Evolutionary conservation across 768 basidiomycete species (phyloP).

Genomic region (Stropharia rugosoannulata): DNA sequence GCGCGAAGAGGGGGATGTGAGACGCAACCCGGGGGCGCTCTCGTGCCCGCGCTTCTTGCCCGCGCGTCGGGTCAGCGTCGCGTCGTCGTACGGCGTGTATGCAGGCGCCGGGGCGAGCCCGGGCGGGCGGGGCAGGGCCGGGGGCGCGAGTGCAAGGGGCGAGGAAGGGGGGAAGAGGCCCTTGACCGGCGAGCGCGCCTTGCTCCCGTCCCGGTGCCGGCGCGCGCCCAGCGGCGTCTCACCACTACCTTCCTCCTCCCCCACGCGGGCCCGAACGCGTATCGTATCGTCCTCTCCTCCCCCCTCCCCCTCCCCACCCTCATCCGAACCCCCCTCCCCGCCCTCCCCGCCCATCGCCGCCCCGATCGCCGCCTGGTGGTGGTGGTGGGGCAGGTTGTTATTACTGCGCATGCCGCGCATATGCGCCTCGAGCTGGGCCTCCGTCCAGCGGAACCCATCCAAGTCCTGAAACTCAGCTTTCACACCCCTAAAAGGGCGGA

Average conservation of each 20-base stretch:
- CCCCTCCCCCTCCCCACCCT: too few species aligned
- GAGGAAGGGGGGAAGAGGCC: slow-evolving; percentile 20
- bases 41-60: neutral
- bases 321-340: too few species aligned
- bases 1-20: neutral
- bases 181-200: slow-evolving; percentile 29
- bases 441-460: slow-evolving; percentile 55
- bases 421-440: slow-evolving; percentile 28
- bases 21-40: neutral
- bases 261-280: too few species aligned
- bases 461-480: slow-evolving; percentile 64
- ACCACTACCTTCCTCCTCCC: too few species aligned
- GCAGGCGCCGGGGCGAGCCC: neutral
- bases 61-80: too few species aligned
- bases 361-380: too few species aligned
- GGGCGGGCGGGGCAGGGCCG: neutral
- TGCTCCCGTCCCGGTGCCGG: slow-evolving; percentile 20
- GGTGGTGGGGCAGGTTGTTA: too few species aligned
- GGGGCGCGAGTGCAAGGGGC: neutral
- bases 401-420: slow-evolving; percentile 19
- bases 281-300: too few species aligned
- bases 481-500: slow-evolving; percentile 48
- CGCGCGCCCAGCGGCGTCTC: neutral
- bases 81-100: too few species aligned
- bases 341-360: too few species aligned